Evolutionary conservation across 164 flowering plant species (phyloP).

Genomic region (Annona squamosa): DNA sequence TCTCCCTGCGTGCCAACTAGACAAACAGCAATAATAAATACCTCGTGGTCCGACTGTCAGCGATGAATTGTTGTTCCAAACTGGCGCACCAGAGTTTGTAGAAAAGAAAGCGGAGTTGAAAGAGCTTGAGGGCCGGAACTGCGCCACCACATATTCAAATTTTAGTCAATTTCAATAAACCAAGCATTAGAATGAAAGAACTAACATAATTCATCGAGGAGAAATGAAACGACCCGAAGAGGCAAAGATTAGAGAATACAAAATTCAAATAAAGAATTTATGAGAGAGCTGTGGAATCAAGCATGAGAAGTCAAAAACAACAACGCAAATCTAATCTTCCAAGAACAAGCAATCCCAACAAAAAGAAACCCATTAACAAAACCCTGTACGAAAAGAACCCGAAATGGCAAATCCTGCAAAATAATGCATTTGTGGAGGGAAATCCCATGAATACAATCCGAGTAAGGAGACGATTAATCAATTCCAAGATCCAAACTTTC

Average conservation of each 20-base stretch:
- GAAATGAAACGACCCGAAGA: not conserved
- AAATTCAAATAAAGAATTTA: not conserved
- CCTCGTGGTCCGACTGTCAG: conserved; percentile 77
- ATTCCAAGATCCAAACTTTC: not conserved
- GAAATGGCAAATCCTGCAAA: not conserved
- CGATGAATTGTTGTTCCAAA: conserved; percentile 74
- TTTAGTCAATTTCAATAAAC: not conserved
- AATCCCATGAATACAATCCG: not conserved
- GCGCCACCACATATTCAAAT: conserved; percentile 17
- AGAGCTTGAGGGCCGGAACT: conserved; percentile 75
- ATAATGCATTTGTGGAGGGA: not conserved
- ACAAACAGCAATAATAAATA: conserved; percentile 13
- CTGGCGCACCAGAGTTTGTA: conserved; percentile 74
- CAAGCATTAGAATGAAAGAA: not conserved
- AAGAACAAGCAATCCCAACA: not conserved
- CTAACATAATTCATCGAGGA: not conserved
- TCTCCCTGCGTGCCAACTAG: not conserved
- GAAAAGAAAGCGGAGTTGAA: conserved; percentile 58
- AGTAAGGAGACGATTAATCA: not conserved
- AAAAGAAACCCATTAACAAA: not conserved
- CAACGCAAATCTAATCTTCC: not conserved
- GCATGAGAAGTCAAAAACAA: not conserved
- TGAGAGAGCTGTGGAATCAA: not conserved
- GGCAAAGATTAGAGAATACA: not conserved
- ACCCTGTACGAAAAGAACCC: not conserved